Evolutionary conservation across 768 basidiomycete species (phyloP), one percentile per base, ranked within the genome.

Genomic region (Tricholoma furcatifolium): DNA sequence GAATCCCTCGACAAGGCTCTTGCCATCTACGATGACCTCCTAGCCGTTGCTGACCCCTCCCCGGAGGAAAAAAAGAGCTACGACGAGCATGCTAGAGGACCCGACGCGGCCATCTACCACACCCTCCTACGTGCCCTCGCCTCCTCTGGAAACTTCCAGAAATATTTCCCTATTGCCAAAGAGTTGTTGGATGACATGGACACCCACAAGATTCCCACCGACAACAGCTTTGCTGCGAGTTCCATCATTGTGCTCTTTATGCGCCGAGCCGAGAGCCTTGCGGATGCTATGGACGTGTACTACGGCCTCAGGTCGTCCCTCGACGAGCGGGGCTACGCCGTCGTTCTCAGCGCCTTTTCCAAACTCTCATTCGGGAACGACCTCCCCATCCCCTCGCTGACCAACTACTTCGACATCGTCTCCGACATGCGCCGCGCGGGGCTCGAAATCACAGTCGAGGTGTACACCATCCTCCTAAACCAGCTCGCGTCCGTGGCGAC

Each of bases 341-440:
- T 79, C 40, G 82, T 95, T 52, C 74, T 93, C 47, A 70, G 80
- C 55, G 77, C 80, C 2, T 85, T 90, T 59, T 79, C 81, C 62
- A 74, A 75, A 21, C 72, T 89, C 48, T 75, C 79, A 8, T 84
- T 83, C 52, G 69, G 71, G 42, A 64, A 76, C 18, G 64, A 68
- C 15, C 60, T 74, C 21, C 63, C 70, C 43, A 60, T 76, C 4
- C 77, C 74, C 57, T 64, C 80, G 65, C 57, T 81, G 65, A 56
- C 72, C 67, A 74, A 82, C 49, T 91, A 89, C 67, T 84, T 93
- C 66, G 78, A 80, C 49, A 87, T 95, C 46, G 77, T 93, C 52
- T 78, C 76, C 34, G 91, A 93, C 69, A 94, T 95, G 91, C 84
- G 81, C 23, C 67, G 70, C 11, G 78, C 81, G 2, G 87, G 88